Evolutionary conservation across 768 basidiomycete species (phyloP), one percentile per base, ranked within the genome.

Genomic region (Boletus sp.): DNA sequence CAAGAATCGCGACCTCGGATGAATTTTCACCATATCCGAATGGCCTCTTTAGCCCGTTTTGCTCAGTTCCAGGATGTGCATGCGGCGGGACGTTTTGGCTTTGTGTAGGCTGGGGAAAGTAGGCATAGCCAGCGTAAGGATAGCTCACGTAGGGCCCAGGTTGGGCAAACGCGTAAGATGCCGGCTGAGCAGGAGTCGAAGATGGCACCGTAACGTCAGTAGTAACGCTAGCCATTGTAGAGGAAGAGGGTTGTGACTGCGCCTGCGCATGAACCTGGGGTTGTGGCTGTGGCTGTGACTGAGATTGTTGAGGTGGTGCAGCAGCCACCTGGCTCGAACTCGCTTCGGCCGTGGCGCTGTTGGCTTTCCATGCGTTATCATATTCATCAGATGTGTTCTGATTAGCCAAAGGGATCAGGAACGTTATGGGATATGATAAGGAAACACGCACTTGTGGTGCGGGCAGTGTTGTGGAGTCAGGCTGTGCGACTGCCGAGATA

Each of bases 331-430:
- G 63, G 51, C 69, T 66, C 39, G 70, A 24, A 18, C 65, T 65
- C 32, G 67, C 62, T 55, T 73, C 76, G 7, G 73, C 62, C 5
- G 74, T 67, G 15, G 77, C 82, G 20, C 77, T 78, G 60, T 83
- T 83, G 15, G 83, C 83, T 52, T 80, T 81, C 86, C 86, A 88
- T 2, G 84, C 83, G 40, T 83, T 79, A 44, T 79, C 77, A 54
- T 80, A 87, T 40, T 82, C 81, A 51, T 83, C 79, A 7, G 77
- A 66, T 32, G 78, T 74, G n/a, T 71, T 74, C 77, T 79, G 66
- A 35, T 67, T 54, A 41, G 29, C 20, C 24, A 44, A 59, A 59
- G 61, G 64, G 56, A 54, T 54, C 18, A 52, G 33, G 11, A 39
- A 32, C 10, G 47, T 44, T 41, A 15, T 33, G 2, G 8, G 44